Conservation (phyloP, 495 filamentous ascomycete genomes). For the Venustampulla echinocandica region DNA sequence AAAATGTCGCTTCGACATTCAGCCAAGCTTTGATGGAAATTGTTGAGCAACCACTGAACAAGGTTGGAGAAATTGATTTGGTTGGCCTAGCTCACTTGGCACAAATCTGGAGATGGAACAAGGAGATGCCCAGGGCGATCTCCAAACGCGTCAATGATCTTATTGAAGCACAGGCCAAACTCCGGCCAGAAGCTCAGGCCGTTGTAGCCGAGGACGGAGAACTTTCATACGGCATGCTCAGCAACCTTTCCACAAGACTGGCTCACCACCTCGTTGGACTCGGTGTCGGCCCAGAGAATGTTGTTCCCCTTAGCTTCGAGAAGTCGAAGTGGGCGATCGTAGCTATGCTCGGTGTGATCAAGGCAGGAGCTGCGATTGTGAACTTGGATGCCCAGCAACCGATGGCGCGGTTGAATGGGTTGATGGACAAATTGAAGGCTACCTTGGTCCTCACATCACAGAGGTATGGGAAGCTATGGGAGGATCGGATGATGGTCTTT, state of each 20-base stretch:
- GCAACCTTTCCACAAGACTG: background rate
- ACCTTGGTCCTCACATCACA: background rate
- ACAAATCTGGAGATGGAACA: background rate
- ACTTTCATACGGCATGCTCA: background rate
- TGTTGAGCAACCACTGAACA: background rate
- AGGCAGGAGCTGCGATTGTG: conserved; percentile 36
- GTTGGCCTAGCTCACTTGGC: background rate
- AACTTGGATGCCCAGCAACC: conserved; percentile 41
- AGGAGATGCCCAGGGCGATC: background rate
- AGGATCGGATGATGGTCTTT: background rate
- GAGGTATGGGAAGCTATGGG: background rate
- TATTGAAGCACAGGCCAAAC: background rate
- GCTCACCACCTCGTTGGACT: background rate
- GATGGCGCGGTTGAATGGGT: background rate
- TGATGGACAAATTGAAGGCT: background rate
- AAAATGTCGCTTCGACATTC: background rate
- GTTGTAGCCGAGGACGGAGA: background rate
- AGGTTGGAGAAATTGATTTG: background rate
- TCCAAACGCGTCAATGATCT: background rate
- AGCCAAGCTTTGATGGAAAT: background rate
- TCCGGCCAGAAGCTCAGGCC: background rate
- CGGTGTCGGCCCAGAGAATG: background rate
- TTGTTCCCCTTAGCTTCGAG: conserved; percentile 25
- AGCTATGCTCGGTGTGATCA: conserved; percentile 31
- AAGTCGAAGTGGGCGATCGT: conserved; percentile 35